These are phyloP conservation scores for Backusella australiensis DNA, from an alignment of 192 early-diverging fungal genomes.

Conservation along the genomic window DNA sequence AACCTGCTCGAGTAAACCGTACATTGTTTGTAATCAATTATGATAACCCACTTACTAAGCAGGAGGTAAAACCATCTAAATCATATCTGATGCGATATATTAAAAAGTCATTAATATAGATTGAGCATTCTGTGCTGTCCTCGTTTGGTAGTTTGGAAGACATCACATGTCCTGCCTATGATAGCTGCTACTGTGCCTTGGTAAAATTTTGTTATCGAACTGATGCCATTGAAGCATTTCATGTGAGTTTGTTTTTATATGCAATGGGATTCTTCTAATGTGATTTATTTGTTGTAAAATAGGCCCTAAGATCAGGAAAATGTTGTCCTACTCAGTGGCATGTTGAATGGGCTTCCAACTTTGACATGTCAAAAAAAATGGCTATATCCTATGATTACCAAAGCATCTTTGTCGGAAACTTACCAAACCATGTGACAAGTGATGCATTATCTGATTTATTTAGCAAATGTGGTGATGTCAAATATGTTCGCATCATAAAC, in stretches of 20 bases:
- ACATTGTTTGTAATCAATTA: conserved; percentile 63
- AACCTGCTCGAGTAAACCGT: conserved; percentile 74
- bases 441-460: conserved; percentile 51
- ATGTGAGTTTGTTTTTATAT: conserved; percentile 34
- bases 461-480: conserved; percentile 53
- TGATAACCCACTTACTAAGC: conserved; percentile 34
- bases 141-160: conserved; percentile 65
- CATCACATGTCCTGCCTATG: conserved; percentile 49
- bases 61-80: conserved; percentile 29
- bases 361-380: conserved; percentile 2
- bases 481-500: conserved; percentile 44
- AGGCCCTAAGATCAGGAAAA: background rate
- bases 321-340: conserved; percentile 33
- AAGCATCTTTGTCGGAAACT: conserved; percentile 65
- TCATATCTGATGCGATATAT: background rate
- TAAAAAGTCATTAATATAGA: conserved; percentile 14
- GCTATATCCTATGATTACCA: conserved; percentile 41
- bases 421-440: conserved; percentile 44
- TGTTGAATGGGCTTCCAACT: conserved; percentile 64
- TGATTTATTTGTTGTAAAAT: too few relatives aligned
- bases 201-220: conserved; percentile 69
- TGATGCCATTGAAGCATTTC: conserved; percentile 67
- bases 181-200: conserved; percentile 49
- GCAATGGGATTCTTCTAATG: too few relatives aligned
- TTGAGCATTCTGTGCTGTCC: conserved; percentile 36